phyloP scores from a whole-genome alignment of 352 stramenopile genomes.

The Phytophthora hibernalis region DNA sequence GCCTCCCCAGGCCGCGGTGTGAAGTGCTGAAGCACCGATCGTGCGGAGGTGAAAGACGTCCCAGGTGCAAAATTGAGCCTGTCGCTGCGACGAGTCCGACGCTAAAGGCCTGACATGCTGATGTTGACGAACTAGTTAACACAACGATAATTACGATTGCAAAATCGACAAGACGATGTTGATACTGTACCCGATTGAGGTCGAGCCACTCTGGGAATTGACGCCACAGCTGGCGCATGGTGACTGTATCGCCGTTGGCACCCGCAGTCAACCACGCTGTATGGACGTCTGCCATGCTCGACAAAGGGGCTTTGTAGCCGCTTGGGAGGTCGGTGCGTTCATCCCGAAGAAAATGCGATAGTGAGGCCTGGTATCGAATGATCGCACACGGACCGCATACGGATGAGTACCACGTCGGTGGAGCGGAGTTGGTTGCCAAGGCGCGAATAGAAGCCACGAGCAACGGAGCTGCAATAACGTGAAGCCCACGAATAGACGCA shows the following conservation, averaged over 20 bases:
- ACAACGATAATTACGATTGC: not conserved
- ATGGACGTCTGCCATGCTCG: constrained; percentile 21
- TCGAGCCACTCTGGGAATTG: constrained; percentile 32
- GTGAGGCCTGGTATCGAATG: not conserved
- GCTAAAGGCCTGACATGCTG: constrained; percentile 15
- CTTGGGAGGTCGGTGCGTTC: not conserved
- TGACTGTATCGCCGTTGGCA: constrained; percentile 9
- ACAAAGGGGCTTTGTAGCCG: not conserved
- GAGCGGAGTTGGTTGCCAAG: constrained; percentile 1
- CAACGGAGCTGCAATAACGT: no score
- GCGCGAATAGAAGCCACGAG: constrained; percentile 16
- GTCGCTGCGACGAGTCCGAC: constrained; percentile 19
- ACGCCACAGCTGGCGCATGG: constrained; percentile 17
- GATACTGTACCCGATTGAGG: constrained; percentile 32
- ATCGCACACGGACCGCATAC: not conserved
- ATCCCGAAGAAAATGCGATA: constrained; percentile 19
- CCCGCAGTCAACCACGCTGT: constrained; percentile 29
- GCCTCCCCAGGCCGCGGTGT: constrained; percentile 35
- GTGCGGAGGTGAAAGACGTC: constrained; percentile 28
- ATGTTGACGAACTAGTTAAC: no score
- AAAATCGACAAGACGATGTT: not conserved
- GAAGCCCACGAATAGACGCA: no score
- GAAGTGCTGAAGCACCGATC: constrained; percentile 33
- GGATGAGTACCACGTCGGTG: not conserved
- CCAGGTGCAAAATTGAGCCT: constrained; percentile 30